Conservation (phyloP, 768 basidiomycete genomes). For the Auricularia heimuer region DNA sequence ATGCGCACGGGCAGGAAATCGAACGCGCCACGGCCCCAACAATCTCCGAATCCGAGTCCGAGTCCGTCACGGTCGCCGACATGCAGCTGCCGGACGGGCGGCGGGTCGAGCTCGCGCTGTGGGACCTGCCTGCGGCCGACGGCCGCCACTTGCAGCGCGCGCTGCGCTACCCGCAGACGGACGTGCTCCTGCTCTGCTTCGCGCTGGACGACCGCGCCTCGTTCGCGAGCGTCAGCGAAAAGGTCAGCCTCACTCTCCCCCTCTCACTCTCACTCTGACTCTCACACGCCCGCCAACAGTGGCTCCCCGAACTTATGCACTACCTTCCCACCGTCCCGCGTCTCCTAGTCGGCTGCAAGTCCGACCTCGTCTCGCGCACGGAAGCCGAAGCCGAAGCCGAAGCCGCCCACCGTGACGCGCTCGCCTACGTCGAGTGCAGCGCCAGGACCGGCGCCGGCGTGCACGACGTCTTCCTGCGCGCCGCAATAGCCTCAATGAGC, state of each 20-base stretch:
- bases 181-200: constrained; percentile 11
- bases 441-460: constrained; percentile 15
- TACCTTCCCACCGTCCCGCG: constrained; percentile 13
- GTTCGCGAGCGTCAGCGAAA: constrained; percentile 8
- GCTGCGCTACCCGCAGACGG: constrained; percentile 8
- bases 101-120: constrained; percentile 8
- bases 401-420: constrained; percentile 3
- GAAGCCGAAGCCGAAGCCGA: neutral
- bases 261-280: neutral
- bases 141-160: constrained; percentile 7
- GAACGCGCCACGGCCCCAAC: too few species aligned
- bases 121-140: constrained; percentile 6
- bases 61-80: constrained; percentile 2
- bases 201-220: constrained; percentile 8
- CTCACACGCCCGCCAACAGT: neutral
- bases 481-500: neutral
- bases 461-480: constrained; percentile 13
- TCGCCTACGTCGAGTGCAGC: constrained; percentile 9
- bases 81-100: constrained; percentile 7
- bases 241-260: neutral
- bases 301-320: constrained; percentile 16
- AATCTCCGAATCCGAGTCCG: too few species aligned
- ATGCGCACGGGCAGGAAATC: too few species aligned
- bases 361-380: constrained; percentile 42
- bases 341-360: constrained; percentile 24